Evolutionary conservation across 306 rosid genomes (phyloP).

Genomic region (Quillaja saponaria): DNA sequence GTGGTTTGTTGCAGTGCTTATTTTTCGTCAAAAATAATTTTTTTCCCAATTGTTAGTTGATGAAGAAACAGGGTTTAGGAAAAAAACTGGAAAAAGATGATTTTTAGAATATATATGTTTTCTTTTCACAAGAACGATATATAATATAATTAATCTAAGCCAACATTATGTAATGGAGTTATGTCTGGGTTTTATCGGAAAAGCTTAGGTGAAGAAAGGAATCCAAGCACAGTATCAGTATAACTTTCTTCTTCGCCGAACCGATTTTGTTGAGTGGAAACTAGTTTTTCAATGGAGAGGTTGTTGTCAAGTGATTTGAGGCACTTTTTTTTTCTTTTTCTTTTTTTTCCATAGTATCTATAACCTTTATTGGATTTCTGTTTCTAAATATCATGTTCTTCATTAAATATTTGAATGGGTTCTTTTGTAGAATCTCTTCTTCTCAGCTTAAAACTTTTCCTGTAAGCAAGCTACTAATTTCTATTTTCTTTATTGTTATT

Average conservation of each 20-base stretch:
- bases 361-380: background rate
- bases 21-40: constrained; percentile 7
- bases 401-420: constrained; percentile 6
- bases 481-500: constrained; percentile 3
- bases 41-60: background rate
- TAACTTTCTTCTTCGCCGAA: background rate
- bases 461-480: background rate
- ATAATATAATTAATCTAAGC: background rate
- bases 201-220: constrained; percentile 27
- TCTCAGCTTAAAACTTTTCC: background rate
- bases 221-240: background rate
- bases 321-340: background rate
- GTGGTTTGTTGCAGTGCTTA: background rate
- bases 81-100: constrained; percentile 7
- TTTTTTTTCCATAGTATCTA: background rate
- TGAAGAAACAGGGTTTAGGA: constrained; percentile 10
- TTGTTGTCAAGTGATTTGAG: background rate
- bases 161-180: constrained; percentile 16
- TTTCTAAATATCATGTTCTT: background rate
- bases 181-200: too few relatives aligned
- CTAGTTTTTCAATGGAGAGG: background rate
- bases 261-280: background rate
- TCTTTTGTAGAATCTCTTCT: background rate
- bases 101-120: background rate
- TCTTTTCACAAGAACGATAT: background rate